Percentiles rank a stretch among this genome's conserved stretches.
phyloP scores from a whole-genome alignment of 1,284 basidiomycete species.

The Macrocybe sp. region DNA sequence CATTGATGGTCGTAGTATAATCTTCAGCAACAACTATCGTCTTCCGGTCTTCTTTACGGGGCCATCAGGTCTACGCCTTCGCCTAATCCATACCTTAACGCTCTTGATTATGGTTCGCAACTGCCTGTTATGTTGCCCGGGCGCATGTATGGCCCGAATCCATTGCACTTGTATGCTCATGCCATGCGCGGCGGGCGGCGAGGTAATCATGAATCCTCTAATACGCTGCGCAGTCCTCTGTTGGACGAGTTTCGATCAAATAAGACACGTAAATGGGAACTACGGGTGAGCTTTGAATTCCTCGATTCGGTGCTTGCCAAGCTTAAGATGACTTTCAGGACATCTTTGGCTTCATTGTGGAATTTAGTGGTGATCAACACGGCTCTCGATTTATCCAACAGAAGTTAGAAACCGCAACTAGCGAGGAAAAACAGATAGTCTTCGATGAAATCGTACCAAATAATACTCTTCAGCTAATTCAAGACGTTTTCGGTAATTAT shows the following conservation, averaged over 20 bases:
- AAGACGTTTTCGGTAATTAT: slow-evolving; percentile 98
- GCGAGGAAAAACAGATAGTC: slow-evolving; percentile 77
- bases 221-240: slow-evolving; percentile 57
- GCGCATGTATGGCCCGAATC: slow-evolving; percentile 35
- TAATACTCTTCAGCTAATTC: slow-evolving; percentile 76
- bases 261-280: slow-evolving; percentile 76
- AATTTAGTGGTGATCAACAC: slow-evolving; percentile 94
- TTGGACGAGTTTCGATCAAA: slow-evolving; percentile 85
- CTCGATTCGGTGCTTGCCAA: not conserved
- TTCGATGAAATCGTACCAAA: slow-evolving; percentile 89
- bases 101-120: slow-evolving; percentile 45
- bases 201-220: slow-evolving; percentile 26
- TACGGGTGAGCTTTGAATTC: slow-evolving; percentile 47
- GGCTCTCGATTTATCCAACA: slow-evolving; percentile 90
- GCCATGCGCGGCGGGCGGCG: slow-evolving; percentile 38
- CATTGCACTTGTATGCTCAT: slow-evolving; percentile 35
- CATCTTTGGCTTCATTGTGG: slow-evolving; percentile 82
- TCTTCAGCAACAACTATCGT: slow-evolving; percentile 43
- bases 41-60: slow-evolving; percentile 36
- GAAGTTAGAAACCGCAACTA: slow-evolving; percentile 71
- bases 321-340: slow-evolving; percentile 46
- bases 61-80: slow-evolving; percentile 36
- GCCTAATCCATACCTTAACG: slow-evolving; percentile 33
- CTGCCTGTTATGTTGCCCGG: slow-evolving; percentile 43
- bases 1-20: slow-evolving; percentile 34